Evolutionary conservation across 495 filamentous ascomycete genomes (phyloP), one percentile per base, ranked within the genome.

Genomic region (Paragyromitra xinjiangensis): DNA sequence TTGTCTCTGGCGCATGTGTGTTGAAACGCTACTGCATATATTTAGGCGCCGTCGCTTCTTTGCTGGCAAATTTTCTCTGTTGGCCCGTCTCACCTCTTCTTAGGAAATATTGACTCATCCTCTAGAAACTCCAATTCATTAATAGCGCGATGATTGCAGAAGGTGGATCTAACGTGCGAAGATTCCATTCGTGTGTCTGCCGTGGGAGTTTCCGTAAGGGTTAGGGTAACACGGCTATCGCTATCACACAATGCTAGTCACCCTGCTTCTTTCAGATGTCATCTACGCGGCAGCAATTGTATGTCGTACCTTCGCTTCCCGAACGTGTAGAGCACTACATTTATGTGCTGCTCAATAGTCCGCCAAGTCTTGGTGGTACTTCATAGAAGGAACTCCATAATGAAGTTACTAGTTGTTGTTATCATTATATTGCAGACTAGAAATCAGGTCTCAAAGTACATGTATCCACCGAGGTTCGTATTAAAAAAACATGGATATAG

Each of bases 1-100:
- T 69, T 74, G 40, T 62, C 29, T 58, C 51, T 73, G 50, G 50
- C 63, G 22, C 40, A 73, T 67, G 51, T 73, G 50, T 42, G 64
- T 74, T 59, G 56, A 76, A 76, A 73, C 74, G 69, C 59, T 59
- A 56, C 73, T 71, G 73, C 56, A 48, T 72, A 75, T 50, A 48
- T 61, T 58, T 69, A 74, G 64, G 71, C 51, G 53, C 64, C n/a
- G 19, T 61, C 26, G 7, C 12, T 67, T 73, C 37, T 68, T 69
- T 71, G 68, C 68, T 71, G 68, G 68, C 70, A 73, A 56, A 71
- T 4, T 50, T 69, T 48, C 16, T 69, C 40, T n/a, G 44, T 24
- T 22, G 42, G 63, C 16, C 44, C 63, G 42, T 48, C 22, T 14
- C 42, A 7, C 16, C 37, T 42, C 45, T 50, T 50, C 44, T 40